Percentiles rank a stretch among this genome's conserved stretches.
Evolutionary conservation across 2,329 filamentous ascomycete genomes (phyloP).

Genomic region (Akanthomyces dipterigenus): DNA sequence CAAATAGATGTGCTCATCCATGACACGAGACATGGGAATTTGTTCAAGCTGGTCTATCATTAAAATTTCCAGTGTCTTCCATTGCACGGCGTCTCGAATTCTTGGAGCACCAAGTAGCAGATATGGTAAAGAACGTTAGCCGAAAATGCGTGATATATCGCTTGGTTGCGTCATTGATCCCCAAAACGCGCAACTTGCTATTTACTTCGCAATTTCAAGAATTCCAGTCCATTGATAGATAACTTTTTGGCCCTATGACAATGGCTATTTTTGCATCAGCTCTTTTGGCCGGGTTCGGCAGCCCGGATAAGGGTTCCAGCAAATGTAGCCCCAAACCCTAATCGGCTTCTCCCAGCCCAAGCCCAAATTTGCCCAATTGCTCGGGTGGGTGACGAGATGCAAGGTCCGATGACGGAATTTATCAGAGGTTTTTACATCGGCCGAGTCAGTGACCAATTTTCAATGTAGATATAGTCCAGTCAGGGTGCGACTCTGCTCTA

Average conservation of each 20-base stretch:
- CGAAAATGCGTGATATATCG: neutral
- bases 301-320: slow-evolving; percentile 1
- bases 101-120: no score
- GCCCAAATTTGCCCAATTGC: neutral
- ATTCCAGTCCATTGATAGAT: neutral
- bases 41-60: no score
- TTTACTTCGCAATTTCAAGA: neutral
- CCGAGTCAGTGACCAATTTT: neutral
- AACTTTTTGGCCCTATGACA: neutral
- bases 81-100: no score
- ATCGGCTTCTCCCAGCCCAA: neutral
- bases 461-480: no score
- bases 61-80: no score
- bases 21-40: neutral
- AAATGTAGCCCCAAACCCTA: slow-evolving; percentile 11
- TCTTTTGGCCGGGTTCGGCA: no score
- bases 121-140: no score
- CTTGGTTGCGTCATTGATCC: neutral
- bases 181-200: neutral
- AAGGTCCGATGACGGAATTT: neutral
- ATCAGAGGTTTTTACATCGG: neutral
- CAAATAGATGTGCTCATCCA: neutral
- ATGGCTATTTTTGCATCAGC: neutral
- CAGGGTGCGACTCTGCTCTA: no score
- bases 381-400: neutral